These are phyloP conservation scores for Pseudocercospora musae DNA, from an alignment of 2,329 filamentous ascomycete genomes.

Conservation along the genomic window DNA sequence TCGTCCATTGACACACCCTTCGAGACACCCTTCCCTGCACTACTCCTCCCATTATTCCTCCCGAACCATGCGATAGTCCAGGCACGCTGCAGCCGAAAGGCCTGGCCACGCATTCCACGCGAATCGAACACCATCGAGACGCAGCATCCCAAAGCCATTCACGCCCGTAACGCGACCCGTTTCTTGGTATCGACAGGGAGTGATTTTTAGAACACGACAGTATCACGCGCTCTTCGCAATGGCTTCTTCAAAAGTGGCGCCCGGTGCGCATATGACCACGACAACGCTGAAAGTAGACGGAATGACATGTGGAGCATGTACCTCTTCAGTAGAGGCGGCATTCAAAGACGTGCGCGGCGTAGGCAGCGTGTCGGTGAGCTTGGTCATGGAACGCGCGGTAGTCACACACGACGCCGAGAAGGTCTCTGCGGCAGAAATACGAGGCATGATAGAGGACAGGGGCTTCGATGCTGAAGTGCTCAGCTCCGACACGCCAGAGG, in stretches of 20 bases:
- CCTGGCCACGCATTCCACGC: not conserved
- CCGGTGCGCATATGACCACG: conserved; percentile 65
- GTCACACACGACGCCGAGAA: conserved; percentile 78
- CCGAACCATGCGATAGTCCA: not conserved
- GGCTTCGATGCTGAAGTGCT: conserved; percentile 76
- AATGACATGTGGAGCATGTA: conserved; percentile 87
- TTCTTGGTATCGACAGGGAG: not conserved
- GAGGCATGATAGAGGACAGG: conserved; percentile 83
- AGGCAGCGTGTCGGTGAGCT: conserved; percentile 82
- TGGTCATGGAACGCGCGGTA: conserved; percentile 94
- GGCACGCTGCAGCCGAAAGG: not conserved
- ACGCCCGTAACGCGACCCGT: not conserved
- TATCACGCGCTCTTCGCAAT: conserved; percentile 9
- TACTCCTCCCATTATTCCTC: not conserved
- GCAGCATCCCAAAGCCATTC: not conserved
- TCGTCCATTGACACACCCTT: not conserved
- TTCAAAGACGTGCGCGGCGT: conserved; percentile 80
- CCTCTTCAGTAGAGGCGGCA: conserved; percentile 83
- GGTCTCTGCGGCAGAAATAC: conserved; percentile 71
- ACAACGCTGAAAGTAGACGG: conserved; percentile 88
- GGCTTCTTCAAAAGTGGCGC: conserved; percentile 21
- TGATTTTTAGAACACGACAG: not conserved
- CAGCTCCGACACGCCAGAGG: conserved; percentile 30
- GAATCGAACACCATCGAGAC: not conserved
- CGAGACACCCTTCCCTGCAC: not conserved